Percentiles rank a stretch among this genome's conserved stretches.
Conservation (phyloP, 345 rosid genomes). For the Nasturtium officinale region DNA sequence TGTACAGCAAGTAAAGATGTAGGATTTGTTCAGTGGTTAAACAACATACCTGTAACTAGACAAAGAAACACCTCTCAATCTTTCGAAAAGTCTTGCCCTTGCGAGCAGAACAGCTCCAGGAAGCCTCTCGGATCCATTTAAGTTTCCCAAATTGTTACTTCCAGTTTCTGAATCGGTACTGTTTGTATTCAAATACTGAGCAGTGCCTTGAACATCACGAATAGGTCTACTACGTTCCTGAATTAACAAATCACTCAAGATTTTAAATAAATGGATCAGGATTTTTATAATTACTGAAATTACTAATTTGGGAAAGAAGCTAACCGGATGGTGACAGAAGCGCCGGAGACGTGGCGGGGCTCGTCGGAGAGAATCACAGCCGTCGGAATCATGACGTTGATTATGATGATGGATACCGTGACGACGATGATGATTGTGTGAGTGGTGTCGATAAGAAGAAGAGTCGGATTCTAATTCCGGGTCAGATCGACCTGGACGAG, state of each 20-base stretch:
- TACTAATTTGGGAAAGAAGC: constrained; percentile 11
- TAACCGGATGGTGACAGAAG: constrained; percentile 48
- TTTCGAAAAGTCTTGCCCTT: constrained; percentile 87
- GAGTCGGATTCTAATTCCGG: constrained; percentile 50
- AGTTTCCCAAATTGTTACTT: constrained; percentile 48
- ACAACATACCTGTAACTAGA: constrained; percentile 66
- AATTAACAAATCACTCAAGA: background rate
- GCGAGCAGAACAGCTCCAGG: constrained; percentile 94
- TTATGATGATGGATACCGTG: constrained; percentile 50
- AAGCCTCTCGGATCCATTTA: constrained; percentile 66
- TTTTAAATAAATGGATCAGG: background rate
- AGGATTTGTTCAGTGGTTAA: background rate
- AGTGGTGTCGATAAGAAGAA: constrained; percentile 45
- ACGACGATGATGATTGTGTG: constrained; percentile 50
- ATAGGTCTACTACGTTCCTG: constrained; percentile 59
- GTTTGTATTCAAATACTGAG: constrained; percentile 48
- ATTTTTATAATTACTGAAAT: background rate
- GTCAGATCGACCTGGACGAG: constrained; percentile 62
- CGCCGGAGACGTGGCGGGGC: constrained; percentile 58
- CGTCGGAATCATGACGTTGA: constrained; percentile 64
- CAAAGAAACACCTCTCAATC: constrained; percentile 76
- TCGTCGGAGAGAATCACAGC: constrained; percentile 62
- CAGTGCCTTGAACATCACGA: constrained; percentile 48
- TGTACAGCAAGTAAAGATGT: background rate
- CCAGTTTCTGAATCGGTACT: constrained; percentile 44